These are phyloP conservation scores for Auriscalpium microsporum DNA, from an alignment of 768 basidiomycete species.

Conservation along the genomic window DNA sequence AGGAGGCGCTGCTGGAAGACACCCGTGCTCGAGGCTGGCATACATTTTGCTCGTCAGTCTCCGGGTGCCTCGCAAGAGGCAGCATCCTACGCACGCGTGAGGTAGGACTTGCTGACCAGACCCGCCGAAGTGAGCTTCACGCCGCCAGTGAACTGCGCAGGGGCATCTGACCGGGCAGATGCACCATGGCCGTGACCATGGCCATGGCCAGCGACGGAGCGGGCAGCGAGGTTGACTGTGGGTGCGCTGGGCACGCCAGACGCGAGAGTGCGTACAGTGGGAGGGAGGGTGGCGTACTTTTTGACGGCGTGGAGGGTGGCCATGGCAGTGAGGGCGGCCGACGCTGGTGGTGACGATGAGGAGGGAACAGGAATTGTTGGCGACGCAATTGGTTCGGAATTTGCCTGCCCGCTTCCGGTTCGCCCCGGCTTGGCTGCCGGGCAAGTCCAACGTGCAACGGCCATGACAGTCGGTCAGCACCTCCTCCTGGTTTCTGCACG, in stretches of 20 bases:
- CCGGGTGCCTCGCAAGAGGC: background rate
- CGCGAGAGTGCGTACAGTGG: slow-evolving; percentile 71
- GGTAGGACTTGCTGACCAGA: slow-evolving; percentile 55
- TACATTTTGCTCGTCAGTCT: background rate
- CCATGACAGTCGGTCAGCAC: background rate
- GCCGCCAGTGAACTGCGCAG: slow-evolving; percentile 57
- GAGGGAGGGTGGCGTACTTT: slow-evolving; percentile 76
- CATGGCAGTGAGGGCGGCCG: slow-evolving; percentile 35
- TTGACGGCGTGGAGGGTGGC: slow-evolving; percentile 65
- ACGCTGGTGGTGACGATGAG: background rate
- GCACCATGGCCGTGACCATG: slow-evolving; percentile 41
- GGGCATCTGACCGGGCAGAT: slow-evolving; percentile 53
- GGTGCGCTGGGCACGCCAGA: slow-evolving; percentile 75
- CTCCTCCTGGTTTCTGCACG: background rate
- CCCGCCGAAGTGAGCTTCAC: slow-evolving; percentile 35
- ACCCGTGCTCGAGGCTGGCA: slow-evolving; percentile 43
- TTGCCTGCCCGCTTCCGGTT: slow-evolving; percentile 29
- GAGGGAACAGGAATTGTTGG: background rate
- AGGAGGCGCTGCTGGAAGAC: slow-evolving; percentile 61
- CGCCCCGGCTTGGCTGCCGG: slow-evolving; percentile 24
- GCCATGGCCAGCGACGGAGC: slow-evolving; percentile 51
- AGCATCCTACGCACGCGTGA: slow-evolving; percentile 42
- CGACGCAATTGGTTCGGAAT: slow-evolving; percentile 1
- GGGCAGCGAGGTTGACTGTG: slow-evolving; percentile 63
- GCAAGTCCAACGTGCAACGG: slow-evolving; percentile 1